phyloP scores from a whole-genome alignment of 306 rosid genomes.

The Rosa chinensis region DNA sequence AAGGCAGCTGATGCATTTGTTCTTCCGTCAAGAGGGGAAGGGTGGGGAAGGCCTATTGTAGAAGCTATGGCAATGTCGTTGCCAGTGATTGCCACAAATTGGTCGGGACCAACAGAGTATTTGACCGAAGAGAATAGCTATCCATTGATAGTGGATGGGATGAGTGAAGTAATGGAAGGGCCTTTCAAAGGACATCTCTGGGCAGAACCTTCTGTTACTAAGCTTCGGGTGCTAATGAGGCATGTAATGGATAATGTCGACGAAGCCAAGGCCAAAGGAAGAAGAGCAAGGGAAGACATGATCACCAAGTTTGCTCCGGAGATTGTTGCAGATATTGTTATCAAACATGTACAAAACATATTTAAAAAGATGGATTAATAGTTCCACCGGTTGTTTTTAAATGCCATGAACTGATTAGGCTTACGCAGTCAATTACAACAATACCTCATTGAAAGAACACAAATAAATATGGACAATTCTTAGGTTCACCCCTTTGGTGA shows the following conservation, averaged over 20 bases:
- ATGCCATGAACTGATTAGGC: background rate
- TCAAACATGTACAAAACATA: slow-evolving; percentile 40
- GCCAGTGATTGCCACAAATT: slow-evolving; percentile 75
- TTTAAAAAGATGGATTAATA: slow-evolving; percentile 23
- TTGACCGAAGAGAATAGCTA: slow-evolving; percentile 71
- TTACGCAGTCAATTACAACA: background rate
- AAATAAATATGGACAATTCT: too few relatives aligned
- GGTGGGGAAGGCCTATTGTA: slow-evolving; percentile 88
- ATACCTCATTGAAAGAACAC: too few relatives aligned
- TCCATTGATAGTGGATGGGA: slow-evolving; percentile 54
- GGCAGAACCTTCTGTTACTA: slow-evolving; percentile 71
- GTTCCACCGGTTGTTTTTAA: background rate
- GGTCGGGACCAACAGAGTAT: slow-evolving; percentile 90
- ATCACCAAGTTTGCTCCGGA: slow-evolving; percentile 59
- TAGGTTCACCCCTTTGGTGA: too few relatives aligned
- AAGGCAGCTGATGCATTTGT: slow-evolving; percentile 75
- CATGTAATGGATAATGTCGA: slow-evolving; percentile 39
- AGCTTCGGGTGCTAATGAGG: slow-evolving; percentile 64
- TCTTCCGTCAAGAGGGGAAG: slow-evolving; percentile 90
- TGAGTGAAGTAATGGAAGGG: slow-evolving; percentile 75
- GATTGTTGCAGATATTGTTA: slow-evolving; percentile 57
- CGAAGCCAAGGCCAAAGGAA: slow-evolving; percentile 65
- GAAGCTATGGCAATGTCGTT: slow-evolving; percentile 91
- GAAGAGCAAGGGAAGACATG: slow-evolving; percentile 72
- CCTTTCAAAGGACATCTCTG: slow-evolving; percentile 83